Evolutionary conservation across 2,329 filamentous ascomycete genomes (phyloP), one percentile per base, ranked within the genome.

Genomic region (Juglanconis sp.): DNA sequence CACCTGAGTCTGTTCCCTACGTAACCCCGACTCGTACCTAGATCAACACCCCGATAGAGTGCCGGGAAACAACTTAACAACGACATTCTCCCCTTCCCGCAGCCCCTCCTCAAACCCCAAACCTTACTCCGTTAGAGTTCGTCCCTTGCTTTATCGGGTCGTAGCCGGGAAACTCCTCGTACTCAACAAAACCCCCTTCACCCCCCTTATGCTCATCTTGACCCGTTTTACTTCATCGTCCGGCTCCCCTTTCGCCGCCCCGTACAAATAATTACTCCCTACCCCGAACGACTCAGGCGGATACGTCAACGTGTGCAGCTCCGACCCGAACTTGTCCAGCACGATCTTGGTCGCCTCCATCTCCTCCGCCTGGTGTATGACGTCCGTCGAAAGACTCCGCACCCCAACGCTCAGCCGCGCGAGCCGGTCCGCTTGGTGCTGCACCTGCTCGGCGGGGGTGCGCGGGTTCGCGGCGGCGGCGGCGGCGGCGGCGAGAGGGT

Each of bases 141-240:
- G 9, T 34, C 30, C 9, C 17, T 10, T 6, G 1, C 8, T 34
- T 58, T 65, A 72, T 55, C 70, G 69, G 38, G 74, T 69, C 44
- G 76, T 76, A 3, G 74, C 68, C n/a, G 87, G 88, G 65, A 94
- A 94, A 67, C 85, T 90, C 68, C 88, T 84, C 4, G 90, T 84
- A 68, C 86, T 91, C 59, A 96, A 73, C 66, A 95, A 76, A 10
- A 91, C 84, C 1, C 91, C 91, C 77, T 96, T 96, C 47, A 95
- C 84, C 59, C 89, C 83, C 65, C 91, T 79, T 55, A 96, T 93
- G 63, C 88, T 90, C 65, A 86, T 86, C 75, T 90, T 90, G 24
- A 90, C 80, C 69, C 84, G 86, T 64, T 85, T 85, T 67, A 92
- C 87, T 73, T 90, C 88, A 72, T 94, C 90, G 63, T 86, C 82